phyloP scores from a whole-genome alignment of 176 grass and related monocot genomes.

The Calamus simplicifolius region DNA sequence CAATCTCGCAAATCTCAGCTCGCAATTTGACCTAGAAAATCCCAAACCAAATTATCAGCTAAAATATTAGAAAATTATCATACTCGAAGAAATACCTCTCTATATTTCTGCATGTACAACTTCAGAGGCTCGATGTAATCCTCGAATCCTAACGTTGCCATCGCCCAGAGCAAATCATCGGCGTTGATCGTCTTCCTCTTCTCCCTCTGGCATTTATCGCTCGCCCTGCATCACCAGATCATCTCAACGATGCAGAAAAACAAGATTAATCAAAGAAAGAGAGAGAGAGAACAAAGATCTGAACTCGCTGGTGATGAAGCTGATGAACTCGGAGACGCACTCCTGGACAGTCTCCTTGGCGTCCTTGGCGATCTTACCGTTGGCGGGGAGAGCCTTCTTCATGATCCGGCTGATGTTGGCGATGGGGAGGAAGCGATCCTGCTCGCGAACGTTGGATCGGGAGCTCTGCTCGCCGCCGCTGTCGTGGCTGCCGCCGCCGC shows the following conservation, averaged over 20 bases:
- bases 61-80: background rate
- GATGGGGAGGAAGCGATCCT: slow-evolving; percentile 97
- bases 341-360: slow-evolving; percentile 97
- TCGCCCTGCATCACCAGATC: slow-evolving; percentile 41
- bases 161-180: slow-evolving; percentile 91
- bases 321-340: slow-evolving; percentile 99
- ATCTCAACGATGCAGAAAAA: background rate
- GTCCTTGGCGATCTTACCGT: slow-evolving; percentile 99
- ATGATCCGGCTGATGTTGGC: slow-evolving; percentile 99
- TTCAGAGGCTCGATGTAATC: slow-evolving; percentile 95
- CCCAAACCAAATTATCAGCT: background rate
- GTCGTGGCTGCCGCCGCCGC: slow-evolving; percentile 34
- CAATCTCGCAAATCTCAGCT: background rate
- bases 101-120: slow-evolving; percentile 84
- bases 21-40: background rate
- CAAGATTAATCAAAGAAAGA: background rate
- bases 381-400: slow-evolving; percentile 98
- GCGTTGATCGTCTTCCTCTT: slow-evolving; percentile 98
- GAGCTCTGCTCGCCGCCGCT: slow-evolving; percentile 43
- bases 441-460: slow-evolving; percentile 53
- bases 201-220: slow-evolving; percentile 98
- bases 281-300: background rate
- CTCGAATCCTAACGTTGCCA: slow-evolving; percentile 93
- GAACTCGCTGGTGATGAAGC: slow-evolving; percentile 97
- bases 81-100: slow-evolving; percentile 44